Conservation (phyloP, 805 yeast genomes). For the Yarrowia divulgata region DNA sequence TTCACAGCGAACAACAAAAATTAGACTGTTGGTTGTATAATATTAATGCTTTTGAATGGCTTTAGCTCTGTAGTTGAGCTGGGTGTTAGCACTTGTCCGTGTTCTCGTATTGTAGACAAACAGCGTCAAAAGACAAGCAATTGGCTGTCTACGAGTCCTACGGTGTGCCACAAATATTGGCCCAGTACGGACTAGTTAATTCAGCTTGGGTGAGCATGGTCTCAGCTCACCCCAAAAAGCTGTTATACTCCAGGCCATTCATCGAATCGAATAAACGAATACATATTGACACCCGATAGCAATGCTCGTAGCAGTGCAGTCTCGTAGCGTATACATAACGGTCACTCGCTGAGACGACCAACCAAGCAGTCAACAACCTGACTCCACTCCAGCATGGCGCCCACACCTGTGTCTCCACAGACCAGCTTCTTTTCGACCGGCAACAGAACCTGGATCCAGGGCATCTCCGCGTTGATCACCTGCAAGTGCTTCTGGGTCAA, state of each 20-base stretch:
- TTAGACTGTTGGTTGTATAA: conserved; percentile 16
- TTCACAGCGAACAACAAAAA: conserved; percentile 9
- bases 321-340: too few relatives aligned
- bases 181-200: too few relatives aligned
- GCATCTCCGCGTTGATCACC: conserved; percentile 80
- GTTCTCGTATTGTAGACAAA: too few relatives aligned
- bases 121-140: too few relatives aligned
- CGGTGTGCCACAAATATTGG: too few relatives aligned
- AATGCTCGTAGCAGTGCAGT: neutral
- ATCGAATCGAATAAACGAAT: too few relatives aligned
- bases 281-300: neutral
- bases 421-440: conserved; percentile 96
- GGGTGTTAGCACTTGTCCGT: too few relatives aligned
- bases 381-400: conserved; percentile 98
- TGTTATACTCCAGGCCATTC: too few relatives aligned
- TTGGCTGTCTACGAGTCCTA: too few relatives aligned
- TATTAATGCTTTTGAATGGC: neutral
- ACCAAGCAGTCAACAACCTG: conserved; percentile 91
- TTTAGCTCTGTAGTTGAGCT: too few relatives aligned
- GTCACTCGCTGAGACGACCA: conserved; percentile 47
- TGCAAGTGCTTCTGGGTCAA: conserved; percentile 83
- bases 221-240: too few relatives aligned
- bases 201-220: too few relatives aligned
- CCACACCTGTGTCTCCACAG: conserved; percentile 98
- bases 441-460: conserved; percentile 87